These are phyloP conservation scores for Harrya chromipes DNA, from an alignment of 768 basidiomycete genomes.

Conservation along the genomic window DNA sequence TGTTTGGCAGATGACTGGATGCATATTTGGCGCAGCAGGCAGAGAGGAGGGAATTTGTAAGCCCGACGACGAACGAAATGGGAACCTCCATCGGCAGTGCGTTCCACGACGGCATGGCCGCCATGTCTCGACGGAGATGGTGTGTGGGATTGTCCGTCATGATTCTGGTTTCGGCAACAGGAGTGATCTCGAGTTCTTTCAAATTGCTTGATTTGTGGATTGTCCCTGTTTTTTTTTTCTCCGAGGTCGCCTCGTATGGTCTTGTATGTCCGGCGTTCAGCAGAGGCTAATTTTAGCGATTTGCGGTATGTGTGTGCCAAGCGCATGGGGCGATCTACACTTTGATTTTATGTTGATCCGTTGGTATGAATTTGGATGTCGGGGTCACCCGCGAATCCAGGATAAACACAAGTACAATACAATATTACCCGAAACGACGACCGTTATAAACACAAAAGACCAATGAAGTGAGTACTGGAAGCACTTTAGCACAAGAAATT, in stretches of 20 bases:
- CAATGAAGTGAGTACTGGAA: constrained; percentile 13
- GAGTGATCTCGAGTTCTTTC: constrained; percentile 14
- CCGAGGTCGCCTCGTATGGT: constrained; percentile 27
- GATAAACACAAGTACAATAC: constrained; percentile 16
- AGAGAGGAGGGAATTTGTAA: not conserved
- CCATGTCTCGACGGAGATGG: constrained; percentile 23
- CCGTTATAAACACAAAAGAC: constrained; percentile 16
- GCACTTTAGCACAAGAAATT: constrained; percentile 34
- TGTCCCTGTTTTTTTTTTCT: constrained; percentile 6
- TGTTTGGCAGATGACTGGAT: constrained; percentile 33
- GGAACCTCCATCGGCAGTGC: constrained; percentile 41
- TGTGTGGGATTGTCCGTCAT: constrained; percentile 15
- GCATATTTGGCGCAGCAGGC: constrained; percentile 38
- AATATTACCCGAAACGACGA: constrained; percentile 15
- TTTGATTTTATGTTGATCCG: constrained; percentile 29
- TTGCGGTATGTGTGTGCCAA: constrained; percentile 4
- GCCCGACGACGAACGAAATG: not conserved
- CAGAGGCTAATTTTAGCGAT: constrained; percentile 22
- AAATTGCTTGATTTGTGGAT: constrained; percentile 16
- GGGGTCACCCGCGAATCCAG: constrained; percentile 10
- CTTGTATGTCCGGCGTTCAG: not conserved
- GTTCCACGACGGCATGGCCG: constrained; percentile 38
- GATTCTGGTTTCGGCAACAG: constrained; percentile 16
- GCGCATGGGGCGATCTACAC: constrained; percentile 27
- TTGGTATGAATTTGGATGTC: constrained; percentile 11